These are phyloP conservation scores for Pholiota molesta DNA, from an alignment of 768 basidiomycete genomes.

Conservation along the genomic window DNA sequence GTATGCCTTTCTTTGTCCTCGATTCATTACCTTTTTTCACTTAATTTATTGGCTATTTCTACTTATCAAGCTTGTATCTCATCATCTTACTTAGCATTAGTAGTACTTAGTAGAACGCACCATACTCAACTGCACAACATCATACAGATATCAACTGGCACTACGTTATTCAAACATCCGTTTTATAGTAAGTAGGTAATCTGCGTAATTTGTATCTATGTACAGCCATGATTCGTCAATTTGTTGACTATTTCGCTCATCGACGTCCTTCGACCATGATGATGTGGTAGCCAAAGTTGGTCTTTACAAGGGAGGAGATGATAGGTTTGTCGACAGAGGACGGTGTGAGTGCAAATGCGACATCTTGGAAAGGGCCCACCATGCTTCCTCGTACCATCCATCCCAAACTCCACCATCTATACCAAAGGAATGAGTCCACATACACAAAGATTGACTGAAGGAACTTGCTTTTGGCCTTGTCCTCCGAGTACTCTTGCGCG, in stretches of 20 bases:
- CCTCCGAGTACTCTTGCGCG: slow-evolving; percentile 88
- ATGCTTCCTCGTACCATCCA: slow-evolving; percentile 89
- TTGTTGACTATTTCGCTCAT: slow-evolving; percentile 20
- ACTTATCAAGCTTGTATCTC: neutral
- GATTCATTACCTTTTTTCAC: neutral
- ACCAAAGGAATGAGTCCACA: slow-evolving; percentile 5
- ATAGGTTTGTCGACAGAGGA: slow-evolving; percentile 82
- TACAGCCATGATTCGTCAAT: too few relatives aligned
- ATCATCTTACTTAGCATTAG: neutral
- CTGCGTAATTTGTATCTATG: too few relatives aligned
- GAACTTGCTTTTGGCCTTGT: slow-evolving; percentile 79
- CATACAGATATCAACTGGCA: neutral
- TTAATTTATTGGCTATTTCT: neutral
- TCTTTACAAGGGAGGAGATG: slow-evolving; percentile 76
- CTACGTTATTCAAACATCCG: neutral
- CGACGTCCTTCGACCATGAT: slow-evolving; percentile 91
- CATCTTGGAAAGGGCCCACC: slow-evolving; percentile 90
- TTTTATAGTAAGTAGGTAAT: neutral
- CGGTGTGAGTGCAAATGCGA: slow-evolving; percentile 79
- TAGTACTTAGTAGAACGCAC: neutral
- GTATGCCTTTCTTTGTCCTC: neutral
- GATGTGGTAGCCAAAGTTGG: slow-evolving; percentile 84
- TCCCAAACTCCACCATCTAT: slow-evolving; percentile 84
- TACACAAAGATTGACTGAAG: neutral
- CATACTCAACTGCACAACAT: neutral